Evolutionary conservation across 2,329 filamentous ascomycete species (phyloP).

Genomic region (Sclerotinia sclerotiorum): DNA sequence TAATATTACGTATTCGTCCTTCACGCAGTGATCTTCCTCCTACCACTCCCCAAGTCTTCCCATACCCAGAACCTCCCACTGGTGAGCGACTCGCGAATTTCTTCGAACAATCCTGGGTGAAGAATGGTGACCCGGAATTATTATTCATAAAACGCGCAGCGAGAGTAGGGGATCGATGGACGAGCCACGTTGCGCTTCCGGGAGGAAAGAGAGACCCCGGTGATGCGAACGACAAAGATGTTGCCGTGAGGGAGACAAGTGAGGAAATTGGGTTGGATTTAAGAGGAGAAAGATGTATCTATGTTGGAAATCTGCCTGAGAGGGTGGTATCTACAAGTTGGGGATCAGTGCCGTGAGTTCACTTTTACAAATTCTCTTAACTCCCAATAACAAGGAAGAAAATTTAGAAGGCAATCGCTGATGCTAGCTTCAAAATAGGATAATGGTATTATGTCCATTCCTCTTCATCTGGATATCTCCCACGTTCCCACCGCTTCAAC

Average conservation of each 20-base stretch:
- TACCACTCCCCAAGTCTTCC: constrained; percentile 26
- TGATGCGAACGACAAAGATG: constrained; percentile 61
- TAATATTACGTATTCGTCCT: constrained; percentile 63
- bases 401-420: neutral
- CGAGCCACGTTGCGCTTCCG: constrained; percentile 65
- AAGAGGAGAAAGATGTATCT: constrained; percentile 46
- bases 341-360: constrained; percentile 60
- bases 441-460: constrained; percentile 70
- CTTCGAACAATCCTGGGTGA: constrained; percentile 64
- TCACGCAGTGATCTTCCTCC: constrained; percentile 54
- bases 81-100: constrained; percentile 48
- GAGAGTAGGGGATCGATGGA: constrained; percentile 66
- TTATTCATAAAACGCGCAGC: constrained; percentile 70
- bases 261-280: constrained; percentile 68
- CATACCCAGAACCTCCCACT: constrained; percentile 30
- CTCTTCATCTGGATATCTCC: constrained; percentile 62
- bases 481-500: constrained; percentile 54
- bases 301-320: constrained; percentile 63
- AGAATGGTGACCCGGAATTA: constrained; percentile 64
- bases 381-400: neutral
- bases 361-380: neutral
- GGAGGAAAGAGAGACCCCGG: constrained; percentile 66
- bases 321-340: constrained; percentile 65
- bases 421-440: constrained; percentile 42
- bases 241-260: constrained; percentile 61